Conservation (phyloP, 1,284 basidiomycete genomes). For the Irpex sp. region DNA sequence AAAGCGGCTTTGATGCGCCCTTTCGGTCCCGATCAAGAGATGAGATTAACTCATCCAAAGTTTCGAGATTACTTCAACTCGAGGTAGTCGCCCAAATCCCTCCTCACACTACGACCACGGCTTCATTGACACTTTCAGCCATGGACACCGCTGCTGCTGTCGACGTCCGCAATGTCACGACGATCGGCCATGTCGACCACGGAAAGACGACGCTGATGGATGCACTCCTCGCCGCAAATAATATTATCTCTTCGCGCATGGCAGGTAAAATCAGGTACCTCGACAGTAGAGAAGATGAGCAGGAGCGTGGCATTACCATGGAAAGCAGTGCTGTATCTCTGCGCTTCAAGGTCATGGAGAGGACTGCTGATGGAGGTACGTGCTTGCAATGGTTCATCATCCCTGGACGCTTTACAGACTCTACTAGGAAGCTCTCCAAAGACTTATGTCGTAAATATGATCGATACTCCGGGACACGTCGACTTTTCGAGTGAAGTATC, state of each 20-base stretch:
- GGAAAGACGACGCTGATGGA: conserved; percentile 97
- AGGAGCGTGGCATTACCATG: conserved; percentile 98
- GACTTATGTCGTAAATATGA: conserved; percentile 88
- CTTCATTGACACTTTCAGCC: neutral
- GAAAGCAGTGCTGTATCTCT: conserved; percentile 93
- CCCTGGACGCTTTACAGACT: conserved; percentile 24
- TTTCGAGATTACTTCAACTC: neutral
- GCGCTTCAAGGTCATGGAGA: conserved; percentile 74
- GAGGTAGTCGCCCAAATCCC: neutral
- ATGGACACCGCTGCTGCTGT: conserved; percentile 40
- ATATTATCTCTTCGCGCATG: conserved; percentile 93
- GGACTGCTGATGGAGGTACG: conserved; percentile 41
- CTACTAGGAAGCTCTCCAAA: conserved; percentile 48
- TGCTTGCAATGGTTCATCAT: neutral
- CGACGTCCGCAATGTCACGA: conserved; percentile 74
- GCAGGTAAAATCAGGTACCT: conserved; percentile 96
- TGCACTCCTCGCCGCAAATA: conserved; percentile 92
- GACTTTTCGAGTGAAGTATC: conserved; percentile 98
- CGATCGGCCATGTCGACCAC: conserved; percentile 85
- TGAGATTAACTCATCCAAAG: neutral
- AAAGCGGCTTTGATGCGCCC: neutral
- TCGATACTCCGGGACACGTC: conserved; percentile 98
- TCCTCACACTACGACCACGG: neutral
- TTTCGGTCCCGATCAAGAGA: neutral
- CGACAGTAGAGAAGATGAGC: conserved; percentile 96